Evolutionary conservation across 2,329 filamentous ascomycete genomes (phyloP), one percentile per base, ranked within the genome.

Genomic region (Trichoderma endophyticum): DNA sequence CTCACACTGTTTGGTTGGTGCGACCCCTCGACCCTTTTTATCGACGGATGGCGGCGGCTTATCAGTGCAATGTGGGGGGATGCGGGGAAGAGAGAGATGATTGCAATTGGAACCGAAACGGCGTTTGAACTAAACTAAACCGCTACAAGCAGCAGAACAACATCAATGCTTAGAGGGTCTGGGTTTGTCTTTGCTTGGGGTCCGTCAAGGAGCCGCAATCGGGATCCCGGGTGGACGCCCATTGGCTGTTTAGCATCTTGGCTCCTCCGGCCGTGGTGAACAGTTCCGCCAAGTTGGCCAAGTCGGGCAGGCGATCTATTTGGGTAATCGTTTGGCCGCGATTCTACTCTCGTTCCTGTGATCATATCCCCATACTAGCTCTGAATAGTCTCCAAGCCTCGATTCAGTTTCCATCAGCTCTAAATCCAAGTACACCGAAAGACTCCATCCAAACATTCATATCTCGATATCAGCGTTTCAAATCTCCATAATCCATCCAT

Each of bases 1-100:
- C 43, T 51, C 30, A 18, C 48, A 9, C n/a, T 24, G 39, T n/a
- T 43, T 18, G 63, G 63, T 26, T 51, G 43, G 63, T 56, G 63
- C 64, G 64, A 57, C 64, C 39, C 39, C 21, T 59, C 24, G 14
- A n/a, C 26, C 36, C 61, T 60, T 71, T 70, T 56, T 71, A 72
- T 72, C 67, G 39, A 39, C 71, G 71, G 71, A 60, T 73, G 63
- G 54, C 57, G 43, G 62, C 68, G 71, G 71, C 71, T 73, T 73
- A 73, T 73, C 71, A 66, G 71, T 39, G 34, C 34, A 36, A 36
- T 36, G 34, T 36, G 71, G 71, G 71, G n/a, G 57, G 36, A 36
- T 63, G 68, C 68, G 59, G 68, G 32, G 32, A 34, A 34, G 32
- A 34, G 30, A 32, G 30, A 32, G 30, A 32, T 32, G 30, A 32